phyloP scores from a whole-genome alignment of 2,329 filamentous ascomycete genomes.

The Exophiala bonariae region DNA sequence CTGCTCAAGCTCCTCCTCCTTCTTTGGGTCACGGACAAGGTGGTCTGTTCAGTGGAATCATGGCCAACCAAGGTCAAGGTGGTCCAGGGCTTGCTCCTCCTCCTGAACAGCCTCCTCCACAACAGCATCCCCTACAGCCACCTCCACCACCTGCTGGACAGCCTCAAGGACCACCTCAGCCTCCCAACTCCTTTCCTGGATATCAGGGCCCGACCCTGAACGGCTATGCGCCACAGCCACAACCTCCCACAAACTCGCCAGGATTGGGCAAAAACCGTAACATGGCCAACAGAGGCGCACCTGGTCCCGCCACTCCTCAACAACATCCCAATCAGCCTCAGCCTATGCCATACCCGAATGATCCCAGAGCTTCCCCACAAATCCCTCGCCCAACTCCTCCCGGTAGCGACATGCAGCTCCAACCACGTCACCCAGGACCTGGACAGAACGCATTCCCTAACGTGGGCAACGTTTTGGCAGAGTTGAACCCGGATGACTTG shows the following conservation, averaged over 20 bases:
- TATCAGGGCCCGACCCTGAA: slow-evolving; percentile 65
- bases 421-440: slow-evolving; percentile 36
- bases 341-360: slow-evolving; percentile 65
- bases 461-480: slow-evolving; percentile 72
- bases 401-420: slow-evolving; percentile 25
- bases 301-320: slow-evolving; percentile 80
- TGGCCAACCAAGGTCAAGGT: slow-evolving; percentile 84
- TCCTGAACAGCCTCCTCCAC: slow-evolving; percentile 60
- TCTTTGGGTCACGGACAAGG: slow-evolving; percentile 83
- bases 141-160: slow-evolving; percentile 44
- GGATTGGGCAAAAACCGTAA: slow-evolving; percentile 75
- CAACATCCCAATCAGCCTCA: slow-evolving; percentile 73
- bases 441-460: slow-evolving; percentile 53
- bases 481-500: slow-evolving; percentile 82
- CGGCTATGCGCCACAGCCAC: slow-evolving; percentile 79
- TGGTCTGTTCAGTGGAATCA: slow-evolving; percentile 92
- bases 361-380: slow-evolving; percentile 79
- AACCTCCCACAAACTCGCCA: slow-evolving; percentile 81
- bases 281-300: slow-evolving; percentile 55
- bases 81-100: slow-evolving; percentile 81
- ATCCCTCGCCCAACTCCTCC: slow-evolving; percentile 79
- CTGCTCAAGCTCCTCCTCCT: slow-evolving; percentile 76
- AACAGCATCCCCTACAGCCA: slow-evolving; percentile 59
- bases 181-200: slow-evolving; percentile 70
- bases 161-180: slow-evolving; percentile 65